phyloP scores from a whole-genome alignment of 2,329 filamentous ascomycete species.

The Talaromyces sp. region DNA sequence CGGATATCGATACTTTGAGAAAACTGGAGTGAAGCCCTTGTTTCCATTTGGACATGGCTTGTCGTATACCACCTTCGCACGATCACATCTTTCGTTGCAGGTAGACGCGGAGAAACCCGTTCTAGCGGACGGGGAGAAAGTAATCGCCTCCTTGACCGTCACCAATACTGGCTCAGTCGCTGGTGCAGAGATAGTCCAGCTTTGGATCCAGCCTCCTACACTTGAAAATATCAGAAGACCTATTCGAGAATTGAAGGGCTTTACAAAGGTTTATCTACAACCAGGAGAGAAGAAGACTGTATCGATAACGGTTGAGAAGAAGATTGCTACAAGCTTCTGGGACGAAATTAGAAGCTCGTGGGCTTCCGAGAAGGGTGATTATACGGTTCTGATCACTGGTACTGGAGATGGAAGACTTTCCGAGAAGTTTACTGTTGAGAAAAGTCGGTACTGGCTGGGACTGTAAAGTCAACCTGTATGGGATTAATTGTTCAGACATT shows the following conservation, averaged over 20 bases:
- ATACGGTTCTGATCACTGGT: conserved; percentile 59
- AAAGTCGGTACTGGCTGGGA: conserved; percentile 66
- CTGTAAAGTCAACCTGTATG: conserved; percentile 39
- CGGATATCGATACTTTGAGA: conserved; percentile 78
- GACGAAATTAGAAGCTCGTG: conserved; percentile 64
- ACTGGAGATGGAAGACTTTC: conserved; percentile 52
- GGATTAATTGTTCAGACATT: background rate
- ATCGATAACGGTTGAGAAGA: conserved; percentile 55
- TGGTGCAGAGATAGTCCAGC: conserved; percentile 55
- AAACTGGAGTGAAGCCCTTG: conserved; percentile 58
- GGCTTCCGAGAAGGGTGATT: conserved; percentile 63
- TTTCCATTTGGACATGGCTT: conserved; percentile 80
- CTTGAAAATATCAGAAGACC: conserved; percentile 54
- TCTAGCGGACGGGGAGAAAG: conserved; percentile 45
- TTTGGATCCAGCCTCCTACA: conserved; percentile 48
- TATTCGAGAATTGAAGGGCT: conserved; percentile 62
- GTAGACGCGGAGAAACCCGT: conserved; percentile 27
- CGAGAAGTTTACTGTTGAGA: conserved; percentile 54
- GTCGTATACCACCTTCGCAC: conserved; percentile 68
- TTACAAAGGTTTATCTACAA: conserved; percentile 60
- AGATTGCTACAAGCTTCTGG: conserved; percentile 66
- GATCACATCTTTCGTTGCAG: conserved; percentile 45
- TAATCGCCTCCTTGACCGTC: conserved; percentile 47
- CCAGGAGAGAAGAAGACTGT: conserved; percentile 58
- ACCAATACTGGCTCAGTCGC: conserved; percentile 53